phyloP scores from a whole-genome alignment of 78 protist species.

The Dictyostelium intermedium region DNA sequence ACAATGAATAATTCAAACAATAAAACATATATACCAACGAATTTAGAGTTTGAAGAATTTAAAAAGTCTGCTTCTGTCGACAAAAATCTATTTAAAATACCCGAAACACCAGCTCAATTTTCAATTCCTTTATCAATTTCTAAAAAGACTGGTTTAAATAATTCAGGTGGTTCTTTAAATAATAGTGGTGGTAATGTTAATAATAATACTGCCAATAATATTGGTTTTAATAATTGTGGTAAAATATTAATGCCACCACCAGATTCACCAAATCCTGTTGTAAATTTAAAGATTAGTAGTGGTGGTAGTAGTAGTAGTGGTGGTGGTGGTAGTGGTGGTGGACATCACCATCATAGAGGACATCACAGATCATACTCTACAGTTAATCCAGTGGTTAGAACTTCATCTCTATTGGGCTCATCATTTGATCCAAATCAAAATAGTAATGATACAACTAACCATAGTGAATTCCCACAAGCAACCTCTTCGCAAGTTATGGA shows the following conservation, averaged over 20 bases:
- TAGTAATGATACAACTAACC: slow-evolving; percentile 29
- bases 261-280: background rate
- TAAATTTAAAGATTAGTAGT: background rate
- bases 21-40: background rate
- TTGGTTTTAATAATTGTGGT: background rate
- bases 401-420: background rate
- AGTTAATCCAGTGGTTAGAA: slow-evolving; percentile 8
- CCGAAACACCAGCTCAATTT: slow-evolving; percentile 41
- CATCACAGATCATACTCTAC: slow-evolving; percentile 43
- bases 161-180: background rate
- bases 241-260: slow-evolving; percentile 23
- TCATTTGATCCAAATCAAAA: slow-evolving; percentile 39
- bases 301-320: background rate
- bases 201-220: background rate
- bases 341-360: slow-evolving; percentile 9
- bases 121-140: slow-evolving; percentile 37
- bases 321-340: background rate
- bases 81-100: slow-evolving; percentile 47
- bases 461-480: slow-evolving; percentile 8
- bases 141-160: background rate
- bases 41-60: slow-evolving; percentile 4
- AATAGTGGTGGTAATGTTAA: background rate
- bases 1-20: background rate
- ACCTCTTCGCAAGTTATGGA: background rate
- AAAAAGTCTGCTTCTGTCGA: background rate